Conservation (phyloP, 2,329 filamentous ascomycete species). For the Aphanocladium album region DNA sequence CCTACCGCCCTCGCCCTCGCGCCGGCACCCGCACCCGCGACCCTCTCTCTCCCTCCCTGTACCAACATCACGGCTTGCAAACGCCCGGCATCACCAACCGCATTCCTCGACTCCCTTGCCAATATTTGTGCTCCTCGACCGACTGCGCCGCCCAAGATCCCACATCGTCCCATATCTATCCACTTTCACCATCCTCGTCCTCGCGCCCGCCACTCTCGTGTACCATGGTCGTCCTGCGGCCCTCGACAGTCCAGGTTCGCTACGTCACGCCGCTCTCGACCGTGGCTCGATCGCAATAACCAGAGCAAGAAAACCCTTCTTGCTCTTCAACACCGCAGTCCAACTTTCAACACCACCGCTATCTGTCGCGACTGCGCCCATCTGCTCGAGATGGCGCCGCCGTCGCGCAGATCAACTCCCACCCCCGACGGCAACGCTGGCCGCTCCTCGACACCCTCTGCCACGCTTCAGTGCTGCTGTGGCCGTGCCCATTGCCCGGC, state of each 20-base stretch:
- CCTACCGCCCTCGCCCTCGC: no score
- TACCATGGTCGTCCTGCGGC: conserved; percentile 8
- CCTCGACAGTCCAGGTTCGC: conserved; percentile 1
- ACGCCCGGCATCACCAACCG: neutral
- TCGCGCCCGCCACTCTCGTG: neutral
- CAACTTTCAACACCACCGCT: neutral
- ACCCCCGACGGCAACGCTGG: conserved; percentile 17
- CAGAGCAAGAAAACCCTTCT: neutral
- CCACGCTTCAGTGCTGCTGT: conserved; percentile 70
- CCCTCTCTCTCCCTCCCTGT: neutral
- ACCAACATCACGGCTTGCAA: neutral
- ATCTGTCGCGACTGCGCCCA: neutral
- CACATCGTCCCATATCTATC: neutral
- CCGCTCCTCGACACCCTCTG: conserved; percentile 16
- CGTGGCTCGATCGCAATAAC: neutral
- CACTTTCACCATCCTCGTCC: neutral
- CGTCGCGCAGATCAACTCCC: conserved; percentile 10
- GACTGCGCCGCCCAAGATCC: neutral
- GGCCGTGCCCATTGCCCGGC: conserved; percentile 73
- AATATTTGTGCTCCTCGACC: neutral
- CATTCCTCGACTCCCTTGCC: conserved; percentile 6
- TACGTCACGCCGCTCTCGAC: conserved; percentile 6
- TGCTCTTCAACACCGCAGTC: neutral
- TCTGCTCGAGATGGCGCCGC: conserved; percentile 7
- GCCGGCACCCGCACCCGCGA: neutral